Base-by-base conservation (phyloP, 176 grass and related monocot species). In the Juncus inflexus region DNA sequence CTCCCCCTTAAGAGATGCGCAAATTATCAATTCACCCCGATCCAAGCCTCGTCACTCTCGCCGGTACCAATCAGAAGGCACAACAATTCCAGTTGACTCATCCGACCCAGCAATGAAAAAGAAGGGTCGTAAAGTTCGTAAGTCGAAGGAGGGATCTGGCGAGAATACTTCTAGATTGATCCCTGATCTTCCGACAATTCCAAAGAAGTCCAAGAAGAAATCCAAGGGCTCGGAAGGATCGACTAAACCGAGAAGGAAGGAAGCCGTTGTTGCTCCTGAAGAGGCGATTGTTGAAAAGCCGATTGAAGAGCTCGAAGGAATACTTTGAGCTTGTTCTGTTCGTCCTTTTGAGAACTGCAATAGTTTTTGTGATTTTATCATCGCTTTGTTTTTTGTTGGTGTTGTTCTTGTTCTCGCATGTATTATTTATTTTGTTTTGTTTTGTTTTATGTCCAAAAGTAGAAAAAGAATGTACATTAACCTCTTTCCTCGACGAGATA, bases 161-260 rank as follows among this genome's bases (percentile, higher is more conserved):
- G 85, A 88, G 36, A 84, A 73, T 76, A 76, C 80, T 52, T 3
- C 14, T 1, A 4, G 13, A 37, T 15, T 72, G 3, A 80, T 61
- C 50, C 67, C 83, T 15, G 84, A 86, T 49, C 69, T 81, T 40
- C 91, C 92, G 37, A 77, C 79, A 3, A 75, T 91, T n/a, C 92
- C 92, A 19, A 96, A 96, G 79, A 83, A 96, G 52, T 79, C 86
- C 19, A 86, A 78, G 72, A 96, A 90, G 76, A 63, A 69, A 55
- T 67, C 82, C 0, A 77, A 72, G 13, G 83, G 62, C 28, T 68
- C 10, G 43, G 73, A 76, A 2, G 60, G 71, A 37, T 73, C 53
- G 6, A 42, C 28, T 3, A 35, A 41, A 9, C 6, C 78, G 56
- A 81, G 78, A 9, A 54, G 52, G 14, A 71, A 59, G 51, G 60